Percentiles rank a stretch among this genome's conserved stretches.
phyloP scores from a whole-genome alignment of 768 basidiomycete genomes.

The Phanerochaete sordida region DNA sequence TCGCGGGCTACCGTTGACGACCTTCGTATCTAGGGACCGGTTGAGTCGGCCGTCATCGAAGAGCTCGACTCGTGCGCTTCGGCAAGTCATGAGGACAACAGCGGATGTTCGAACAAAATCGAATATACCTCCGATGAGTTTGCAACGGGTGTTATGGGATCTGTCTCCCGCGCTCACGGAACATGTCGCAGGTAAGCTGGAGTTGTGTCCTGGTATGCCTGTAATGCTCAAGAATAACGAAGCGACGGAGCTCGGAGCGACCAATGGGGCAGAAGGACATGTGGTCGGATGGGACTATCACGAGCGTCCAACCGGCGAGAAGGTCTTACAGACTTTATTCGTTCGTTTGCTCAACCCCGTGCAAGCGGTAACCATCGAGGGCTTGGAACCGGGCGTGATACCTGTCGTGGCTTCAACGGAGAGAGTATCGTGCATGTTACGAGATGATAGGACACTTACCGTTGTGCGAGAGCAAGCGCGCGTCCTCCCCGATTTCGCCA shows the following conservation, averaged over 20 bases:
- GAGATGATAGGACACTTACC: neutral
- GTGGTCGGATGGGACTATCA: constrained; percentile 14
- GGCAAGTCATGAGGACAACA: neutral
- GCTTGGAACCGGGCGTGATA: constrained; percentile 17
- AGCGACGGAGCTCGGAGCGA: constrained; percentile 23
- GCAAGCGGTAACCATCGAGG: constrained; percentile 3
- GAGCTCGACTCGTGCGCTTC: neutral
- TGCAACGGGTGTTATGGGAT: neutral
- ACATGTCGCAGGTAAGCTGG: constrained; percentile 18
- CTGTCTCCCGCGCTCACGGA: neutral
- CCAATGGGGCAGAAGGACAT: constrained; percentile 21
- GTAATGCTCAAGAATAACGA: constrained; percentile 20
- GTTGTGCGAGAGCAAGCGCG: constrained; percentile 13
- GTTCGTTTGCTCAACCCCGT: neutral
- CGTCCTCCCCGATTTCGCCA: constrained; percentile 20
- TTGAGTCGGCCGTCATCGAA: neutral
- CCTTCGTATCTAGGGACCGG: neutral
- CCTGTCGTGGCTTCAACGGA: constrained; percentile 3
- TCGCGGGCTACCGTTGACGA: neutral
- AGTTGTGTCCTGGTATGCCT: constrained; percentile 20
- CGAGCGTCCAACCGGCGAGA: neutral
- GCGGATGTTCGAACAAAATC: too few species aligned
- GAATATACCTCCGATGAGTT: too few species aligned
- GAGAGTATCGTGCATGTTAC: constrained; percentile 7
- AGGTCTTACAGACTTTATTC: neutral